Base-by-base conservation (phyloP, 345 rosid species). In the Raphanus raphanistrum region DNA sequence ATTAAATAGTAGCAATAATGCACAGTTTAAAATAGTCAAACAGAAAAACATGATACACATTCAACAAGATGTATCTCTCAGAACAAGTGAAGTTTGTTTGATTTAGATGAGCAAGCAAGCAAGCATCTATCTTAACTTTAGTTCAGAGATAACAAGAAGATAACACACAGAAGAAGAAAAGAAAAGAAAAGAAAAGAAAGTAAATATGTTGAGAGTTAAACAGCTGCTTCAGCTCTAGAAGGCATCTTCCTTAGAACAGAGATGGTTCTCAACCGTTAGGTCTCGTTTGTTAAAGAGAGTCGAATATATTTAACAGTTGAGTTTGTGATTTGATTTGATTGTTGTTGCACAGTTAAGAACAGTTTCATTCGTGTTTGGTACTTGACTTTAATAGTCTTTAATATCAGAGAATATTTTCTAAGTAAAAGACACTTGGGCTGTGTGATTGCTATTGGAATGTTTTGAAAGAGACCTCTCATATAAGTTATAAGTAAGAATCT, bases 181-280 rank as follows among this genome's bases (percentile, higher is more conserved):
- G n/a, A n/a, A n/a, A n/a, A n/a, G n/a, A n/a, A n/a, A n/a, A n/a
- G n/a, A n/a, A n/a, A n/a, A 1, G 15, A 25, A 31, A 57, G 36
- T 11, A 43, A 3, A 27, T 17, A 55, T 11, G 55, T 10, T 38
- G 16, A 25, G 43, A 79, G 36, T 80, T 83, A 94, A 69, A 81
- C 93, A 28, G 90, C 86, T 5, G 97, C 97, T 84, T 94, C 97
- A 63, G 92, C 86, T 63, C 86, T 87, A 68, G 92, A 88, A 16
- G 89, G 75, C 29, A 89, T 85, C 80, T 83, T 83, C 83, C 73
- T 79, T 13, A 87, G 36, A 25, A 88, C 91, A 48, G 68, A 54
- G 63, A 94, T 82, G 63, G 91, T 80, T n/a, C n/a, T n/a, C n/a
- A n/a, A n/a, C 17, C 11, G 33, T 66, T 31, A 13, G 43, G 16